Evolutionary conservation across 1,284 basidiomycete species (phyloP), one percentile per base, ranked within the genome.

Genomic region (Sphagnurus paluster): DNA sequence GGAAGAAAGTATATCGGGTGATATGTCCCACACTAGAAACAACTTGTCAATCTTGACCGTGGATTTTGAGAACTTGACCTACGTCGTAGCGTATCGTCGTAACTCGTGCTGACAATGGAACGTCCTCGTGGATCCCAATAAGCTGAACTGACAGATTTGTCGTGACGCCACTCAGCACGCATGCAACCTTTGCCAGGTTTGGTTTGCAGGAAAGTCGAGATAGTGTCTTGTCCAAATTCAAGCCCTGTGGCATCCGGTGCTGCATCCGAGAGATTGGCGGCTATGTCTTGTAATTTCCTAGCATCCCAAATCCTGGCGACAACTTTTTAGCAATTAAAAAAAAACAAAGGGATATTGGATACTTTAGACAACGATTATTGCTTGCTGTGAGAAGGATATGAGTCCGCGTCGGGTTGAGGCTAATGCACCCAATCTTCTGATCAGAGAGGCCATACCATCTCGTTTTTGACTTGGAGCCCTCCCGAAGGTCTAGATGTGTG

Each of bases 121-220:
- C 83, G 75, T 9, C 88, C 88, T 46, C 82, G 70, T 5, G 87
- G 78, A 60, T 90, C 87, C 88, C 88, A 91, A 55, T 84, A 90
- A 0, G 85, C 89, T 7, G 89, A 82, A 53, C 83, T 90, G 33
- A 82, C 86, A 14, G 85, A 85, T 61, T 87, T 87, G 42, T 78
- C 75, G 57, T 91, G 89, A 9, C 62, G 61, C 73, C 78, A 86
- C 56, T 84, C 78, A 2, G 71, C 82, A 6, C 85, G 79, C 30
- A 87, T 64, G 24, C 68, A 67, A 0, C 75, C 72, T 39, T 71
- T 69, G 5, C 84, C 85, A 26, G 65, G 61, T 52, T 74, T 70
- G 3, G 81, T 76, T 9, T 70, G 64, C 5, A 75, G 52, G 46
- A 75, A 80, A 21, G 74, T 62, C 10, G 72, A 63, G 7, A 90